phyloP scores from a whole-genome alignment of 108 stramenopile genomes.

The Bacterosira constricta region DNA sequence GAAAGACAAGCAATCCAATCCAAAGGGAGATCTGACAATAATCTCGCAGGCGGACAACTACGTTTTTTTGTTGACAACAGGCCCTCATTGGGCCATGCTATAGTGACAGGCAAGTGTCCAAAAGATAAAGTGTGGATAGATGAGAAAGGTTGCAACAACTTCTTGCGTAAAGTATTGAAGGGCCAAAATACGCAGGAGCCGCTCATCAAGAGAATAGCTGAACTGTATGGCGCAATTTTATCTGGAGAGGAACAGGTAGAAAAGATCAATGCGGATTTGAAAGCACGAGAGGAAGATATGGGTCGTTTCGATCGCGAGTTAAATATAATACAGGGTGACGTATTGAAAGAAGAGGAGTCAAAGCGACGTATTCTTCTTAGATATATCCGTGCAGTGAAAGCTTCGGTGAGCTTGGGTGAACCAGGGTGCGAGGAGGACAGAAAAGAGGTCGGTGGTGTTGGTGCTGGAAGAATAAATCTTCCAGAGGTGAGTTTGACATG shows the following conservation, averaged over 20 bases:
- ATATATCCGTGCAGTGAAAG: slow-evolving; percentile 85
- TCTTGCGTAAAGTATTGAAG: slow-evolving; percentile 59
- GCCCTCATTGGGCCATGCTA: slow-evolving; percentile 40
- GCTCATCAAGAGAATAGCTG: slow-evolving; percentile 55
- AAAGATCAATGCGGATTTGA: slow-evolving; percentile 19
- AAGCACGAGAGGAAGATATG: slow-evolving; percentile 47
- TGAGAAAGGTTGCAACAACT: slow-evolving; percentile 49
- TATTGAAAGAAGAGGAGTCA: slow-evolving; percentile 81
- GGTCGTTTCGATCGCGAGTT: slow-evolving; percentile 48
- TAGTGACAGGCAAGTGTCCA: slow-evolving; percentile 49
- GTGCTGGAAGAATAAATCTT: slow-evolving; percentile 64
- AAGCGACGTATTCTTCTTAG: slow-evolving; percentile 80
- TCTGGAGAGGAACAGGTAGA: slow-evolving; percentile 66
- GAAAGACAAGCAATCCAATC: slow-evolving; percentile 37
- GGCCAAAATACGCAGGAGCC: slow-evolving; percentile 65
- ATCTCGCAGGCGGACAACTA: slow-evolving; percentile 41
- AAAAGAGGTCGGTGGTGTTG: slow-evolving; percentile 50
- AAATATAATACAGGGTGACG: slow-evolving; percentile 46
- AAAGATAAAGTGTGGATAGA: slow-evolving; percentile 63
- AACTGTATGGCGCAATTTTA: slow-evolving; percentile 59
- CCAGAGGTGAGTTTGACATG: slow-evolving; percentile 66
- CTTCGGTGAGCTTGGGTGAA: slow-evolving; percentile 59
- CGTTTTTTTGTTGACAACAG: slow-evolving; percentile 56
- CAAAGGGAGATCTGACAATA: slow-evolving; percentile 25
- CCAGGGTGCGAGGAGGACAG: slow-evolving; percentile 48